phyloP scores from a whole-genome alignment of 2,329 filamentous ascomycete genomes.

The Colletotrichum magnum region DNA sequence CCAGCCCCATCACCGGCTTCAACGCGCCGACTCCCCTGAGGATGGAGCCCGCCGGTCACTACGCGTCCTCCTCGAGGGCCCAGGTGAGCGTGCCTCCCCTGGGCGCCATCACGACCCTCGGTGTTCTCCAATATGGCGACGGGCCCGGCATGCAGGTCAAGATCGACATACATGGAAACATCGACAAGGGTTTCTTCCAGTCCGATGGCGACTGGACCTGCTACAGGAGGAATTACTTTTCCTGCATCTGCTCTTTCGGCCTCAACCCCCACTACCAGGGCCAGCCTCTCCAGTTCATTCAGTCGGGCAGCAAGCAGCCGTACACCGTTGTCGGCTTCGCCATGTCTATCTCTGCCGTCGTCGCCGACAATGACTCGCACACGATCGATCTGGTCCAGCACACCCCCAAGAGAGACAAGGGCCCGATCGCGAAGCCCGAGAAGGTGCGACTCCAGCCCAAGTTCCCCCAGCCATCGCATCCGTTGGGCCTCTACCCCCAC shows the following conservation, averaged over 20 bases:
- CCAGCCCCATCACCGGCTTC: constrained; percentile 55
- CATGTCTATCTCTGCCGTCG: constrained; percentile 87
- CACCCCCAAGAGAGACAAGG: constrained; percentile 92
- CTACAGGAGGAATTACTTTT: constrained; percentile 93
- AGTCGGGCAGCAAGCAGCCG: constrained; percentile 65
- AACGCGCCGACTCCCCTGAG: constrained; percentile 32
- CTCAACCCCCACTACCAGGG: constrained; percentile 70
- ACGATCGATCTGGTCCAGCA: constrained; percentile 89
- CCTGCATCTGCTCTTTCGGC: constrained; percentile 84
- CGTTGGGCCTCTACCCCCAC: constrained; percentile 61
- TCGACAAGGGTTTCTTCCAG: constrained; percentile 91
- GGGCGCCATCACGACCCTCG: constrained; percentile 64
- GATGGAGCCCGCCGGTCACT: constrained; percentile 50
- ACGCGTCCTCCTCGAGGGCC: constrained; percentile 50
- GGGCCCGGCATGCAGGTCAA: constrained; percentile 66
- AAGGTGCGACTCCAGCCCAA: constrained; percentile 77
- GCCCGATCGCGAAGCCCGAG: constrained; percentile 81
- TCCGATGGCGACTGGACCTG: constrained; percentile 90
- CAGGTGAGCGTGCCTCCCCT: constrained; percentile 68
- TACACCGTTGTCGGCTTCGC: constrained; percentile 81
- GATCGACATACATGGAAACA: constrained; percentile 82
- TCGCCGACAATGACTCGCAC: constrained; percentile 82
- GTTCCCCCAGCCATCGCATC: constrained; percentile 66
- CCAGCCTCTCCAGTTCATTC: constrained; percentile 66
- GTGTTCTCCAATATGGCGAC: constrained; percentile 74